Base-by-base conservation (phyloP, 2,329 filamentous ascomycete genomes). In the Lasiodiplodia sp. region DNA sequence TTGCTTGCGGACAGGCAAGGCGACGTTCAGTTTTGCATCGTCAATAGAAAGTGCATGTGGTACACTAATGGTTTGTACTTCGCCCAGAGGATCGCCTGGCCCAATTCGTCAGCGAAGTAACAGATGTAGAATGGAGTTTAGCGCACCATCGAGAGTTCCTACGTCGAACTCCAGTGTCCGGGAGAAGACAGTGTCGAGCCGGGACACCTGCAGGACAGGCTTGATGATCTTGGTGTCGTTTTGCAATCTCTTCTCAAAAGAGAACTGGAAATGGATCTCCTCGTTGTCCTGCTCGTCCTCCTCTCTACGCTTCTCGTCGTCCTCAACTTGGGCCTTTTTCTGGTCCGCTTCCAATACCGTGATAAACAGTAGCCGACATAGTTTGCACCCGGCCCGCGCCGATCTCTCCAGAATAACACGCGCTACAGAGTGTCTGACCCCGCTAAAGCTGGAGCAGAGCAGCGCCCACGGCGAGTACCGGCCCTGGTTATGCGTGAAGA, bases 111-210 rank as follows among this genome's bases (percentile, higher is more conserved):
- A 53, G 47, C 31, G 40, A 52, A 18, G 12, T 21, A 34, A 2
- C 10, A 4, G 7, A 38, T n/a, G 2, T 4, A 40, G 40, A 8
- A 28, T 37, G 12, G 12, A 40, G n/a, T 6, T 6, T 56, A n/a
- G 40, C 58, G 49, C 37, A 68, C 67, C 67, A 18, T 65, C 44
- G 18, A 57, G 14, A 14, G 51, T 62, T 7, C 58, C 51, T 18
- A 69, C 53, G 12, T 58, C 28, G 25, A 69, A 66, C 25, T 66
- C 60, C 40, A 69, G 47, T 25, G 58, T 58, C n/a, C 62, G n/a
- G 1, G 51, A 40, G 40, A 69, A 69, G 10, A 69, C 25, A 11
- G 63, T 66, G 14, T 57, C 58, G 16, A 44, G 58, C 11, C 25
- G 25, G 10, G 56, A 40, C 4, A 68, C 58, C 3, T 37, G 40